phyloP scores from a whole-genome alignment of 306 rosid species.

The Sindora glabra region DNA sequence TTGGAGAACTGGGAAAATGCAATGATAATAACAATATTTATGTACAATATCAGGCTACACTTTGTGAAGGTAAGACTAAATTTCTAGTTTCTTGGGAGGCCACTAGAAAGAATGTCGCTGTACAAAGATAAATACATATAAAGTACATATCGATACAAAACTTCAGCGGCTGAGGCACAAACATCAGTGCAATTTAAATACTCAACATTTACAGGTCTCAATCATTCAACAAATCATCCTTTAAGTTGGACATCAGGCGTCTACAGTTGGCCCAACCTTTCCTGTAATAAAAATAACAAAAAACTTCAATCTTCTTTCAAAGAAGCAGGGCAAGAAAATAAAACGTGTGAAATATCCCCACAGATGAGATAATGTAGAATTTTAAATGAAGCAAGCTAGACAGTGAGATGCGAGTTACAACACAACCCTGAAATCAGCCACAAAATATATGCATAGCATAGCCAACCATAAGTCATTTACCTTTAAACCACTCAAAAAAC shows the following conservation, averaged over 20 bases:
- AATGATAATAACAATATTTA: neutral
- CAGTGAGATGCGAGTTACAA: neutral
- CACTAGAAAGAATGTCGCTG: neutral
- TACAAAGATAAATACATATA: conserved; percentile 3
- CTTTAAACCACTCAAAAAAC: too few relatives aligned
- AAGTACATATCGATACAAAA: conserved; percentile 29
- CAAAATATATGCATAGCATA: too few relatives aligned
- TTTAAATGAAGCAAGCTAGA: neutral
- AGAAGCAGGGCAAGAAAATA: neutral
- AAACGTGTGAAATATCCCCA: too few relatives aligned
- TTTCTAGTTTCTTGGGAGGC: too few relatives aligned
- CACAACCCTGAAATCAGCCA: too few relatives aligned
- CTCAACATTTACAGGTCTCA: conserved; percentile 14
- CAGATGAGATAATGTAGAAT: too few relatives aligned
- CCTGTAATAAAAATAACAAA: conserved; percentile 52
- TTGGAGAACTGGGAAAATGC: neutral
- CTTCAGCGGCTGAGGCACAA: conserved; percentile 20
- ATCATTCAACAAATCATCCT: conserved; percentile 3
- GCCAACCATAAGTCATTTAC: too few relatives aligned
- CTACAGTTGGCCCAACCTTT: conserved; percentile 69
- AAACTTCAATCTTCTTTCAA: neutral
- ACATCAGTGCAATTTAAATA: conserved; percentile 17
- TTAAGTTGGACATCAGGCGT: conserved; percentile 9
- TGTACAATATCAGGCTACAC: neutral
- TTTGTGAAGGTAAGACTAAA: neutral